Conservation (phyloP, 1,284 basidiomycete species). For the Cutaneotrichosporon daszewskae region DNA sequence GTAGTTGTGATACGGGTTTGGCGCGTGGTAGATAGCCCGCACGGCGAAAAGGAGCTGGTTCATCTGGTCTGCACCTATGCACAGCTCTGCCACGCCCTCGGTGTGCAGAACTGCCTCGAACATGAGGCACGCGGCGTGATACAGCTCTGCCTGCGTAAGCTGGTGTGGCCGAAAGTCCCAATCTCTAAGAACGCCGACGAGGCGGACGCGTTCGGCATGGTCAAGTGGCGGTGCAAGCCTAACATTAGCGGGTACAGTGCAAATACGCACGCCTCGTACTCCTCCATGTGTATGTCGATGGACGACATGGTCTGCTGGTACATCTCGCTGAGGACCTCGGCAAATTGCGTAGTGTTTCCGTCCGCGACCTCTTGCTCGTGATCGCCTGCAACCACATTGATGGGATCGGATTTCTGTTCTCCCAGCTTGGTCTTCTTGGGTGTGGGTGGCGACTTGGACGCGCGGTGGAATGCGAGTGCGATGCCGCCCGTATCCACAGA, state of each 20-base stretch:
- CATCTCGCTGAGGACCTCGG: slow-evolving; percentile 75
- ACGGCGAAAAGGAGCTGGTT: slow-evolving; percentile 72
- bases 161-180: slow-evolving; percentile 86
- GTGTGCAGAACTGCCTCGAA: slow-evolving; percentile 54
- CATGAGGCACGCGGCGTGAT: slow-evolving; percentile 71
- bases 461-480: slow-evolving; percentile 64
- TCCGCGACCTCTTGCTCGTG: slow-evolving; percentile 45
- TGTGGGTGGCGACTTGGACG: slow-evolving; percentile 17
- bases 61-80: slow-evolving; percentile 58
- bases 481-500: slow-evolving; percentile 81
- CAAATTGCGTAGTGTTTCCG: slow-evolving; percentile 54
- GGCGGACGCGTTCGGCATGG: slow-evolving; percentile 44
- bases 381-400: slow-evolving; percentile 14
- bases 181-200: slow-evolving; percentile 60
- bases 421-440: no score
- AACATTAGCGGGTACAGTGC: slow-evolving; percentile 18
- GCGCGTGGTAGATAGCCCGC: slow-evolving; percentile 73
- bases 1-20: slow-evolving; percentile 94
- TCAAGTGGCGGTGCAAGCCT: slow-evolving; percentile 40
- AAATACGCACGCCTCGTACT: slow-evolving; percentile 38
- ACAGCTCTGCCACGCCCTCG: slow-evolving; percentile 65
- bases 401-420: not conserved
- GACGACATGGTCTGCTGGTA: slow-evolving; percentile 67
- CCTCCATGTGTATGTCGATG: slow-evolving; percentile 55
- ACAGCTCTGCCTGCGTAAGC: slow-evolving; percentile 68